These are phyloP conservation scores for Scorias spongiosa DNA, from an alignment of 2,329 filamentous ascomycete genomes.

Conservation along the genomic window DNA sequence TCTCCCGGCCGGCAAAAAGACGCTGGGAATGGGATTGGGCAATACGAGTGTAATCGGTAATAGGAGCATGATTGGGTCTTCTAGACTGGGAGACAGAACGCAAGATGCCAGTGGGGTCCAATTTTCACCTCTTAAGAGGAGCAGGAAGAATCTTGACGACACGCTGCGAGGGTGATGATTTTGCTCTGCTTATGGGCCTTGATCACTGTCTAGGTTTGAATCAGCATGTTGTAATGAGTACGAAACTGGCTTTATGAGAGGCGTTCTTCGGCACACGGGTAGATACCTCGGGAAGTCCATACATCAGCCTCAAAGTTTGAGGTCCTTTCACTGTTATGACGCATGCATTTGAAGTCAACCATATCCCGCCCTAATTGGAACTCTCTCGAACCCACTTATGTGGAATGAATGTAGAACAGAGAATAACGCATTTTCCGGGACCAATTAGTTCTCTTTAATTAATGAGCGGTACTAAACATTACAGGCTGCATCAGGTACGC, in stretches of 20 bases:
- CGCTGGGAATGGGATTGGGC: constrained; percentile 4
- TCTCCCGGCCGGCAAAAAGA: constrained; percentile 15
- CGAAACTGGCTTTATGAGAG: background rate
- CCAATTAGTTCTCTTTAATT: too few relatives aligned
- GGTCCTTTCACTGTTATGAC: too few relatives aligned
- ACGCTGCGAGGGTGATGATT: constrained; percentile 13
- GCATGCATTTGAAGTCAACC: too few relatives aligned
- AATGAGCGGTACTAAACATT: too few relatives aligned
- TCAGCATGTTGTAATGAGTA: background rate
- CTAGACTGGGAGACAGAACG: constrained; percentile 12
- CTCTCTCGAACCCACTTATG: too few relatives aligned
- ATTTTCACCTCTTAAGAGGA: constrained; percentile 23
- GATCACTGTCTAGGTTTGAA: too few relatives aligned
- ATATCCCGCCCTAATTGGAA: too few relatives aligned
- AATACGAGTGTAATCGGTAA: constrained; percentile 5
- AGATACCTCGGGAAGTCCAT: background rate
- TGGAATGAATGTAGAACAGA: too few relatives aligned
- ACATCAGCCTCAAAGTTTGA: background rate
- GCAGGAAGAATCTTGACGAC: constrained; percentile 18
- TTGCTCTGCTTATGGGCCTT: background rate
- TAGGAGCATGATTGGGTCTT: constrained; percentile 4
- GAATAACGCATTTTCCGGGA: too few relatives aligned
- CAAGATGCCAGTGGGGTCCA: constrained; percentile 22
- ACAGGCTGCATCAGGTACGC: too few relatives aligned
- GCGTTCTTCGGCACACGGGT: background rate